Conservation (phyloP, 2,329 filamentous ascomycete genomes). For the Byssothecium circinans region DNA sequence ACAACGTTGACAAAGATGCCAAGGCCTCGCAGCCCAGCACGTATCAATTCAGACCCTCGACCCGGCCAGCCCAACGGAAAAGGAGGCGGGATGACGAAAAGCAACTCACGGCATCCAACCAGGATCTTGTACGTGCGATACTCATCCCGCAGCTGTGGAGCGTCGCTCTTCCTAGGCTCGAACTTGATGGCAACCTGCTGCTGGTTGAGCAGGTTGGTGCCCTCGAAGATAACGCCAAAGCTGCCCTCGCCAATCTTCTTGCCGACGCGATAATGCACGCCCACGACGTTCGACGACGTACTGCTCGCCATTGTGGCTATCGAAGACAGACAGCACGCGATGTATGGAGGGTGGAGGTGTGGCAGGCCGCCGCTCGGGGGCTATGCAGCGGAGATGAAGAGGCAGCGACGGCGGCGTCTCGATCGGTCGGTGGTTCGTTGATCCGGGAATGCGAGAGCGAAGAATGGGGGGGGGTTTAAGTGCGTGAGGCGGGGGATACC, state of each 20-base stretch:
- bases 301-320: conserved; percentile 73
- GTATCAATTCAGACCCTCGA: no score
- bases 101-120: conserved; percentile 91
- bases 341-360: conserved; percentile 2
- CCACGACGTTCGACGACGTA: conserved; percentile 93
- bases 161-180: conserved; percentile 98
- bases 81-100: conserved; percentile 16
- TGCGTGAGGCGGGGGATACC: not conserved
- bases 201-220: conserved; percentile 97
- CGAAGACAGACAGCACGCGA: conserved; percentile 2
- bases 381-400: conserved; percentile 8
- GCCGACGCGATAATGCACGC: conserved; percentile 96
- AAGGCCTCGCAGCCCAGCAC: not conserved
- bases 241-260: conserved; percentile 99
- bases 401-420: conserved; percentile 9
- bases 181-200: conserved; percentile 99
- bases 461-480: conserved; percentile 6
- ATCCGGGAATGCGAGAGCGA: conserved; percentile 3
- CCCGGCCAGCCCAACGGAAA: conserved; percentile 9
- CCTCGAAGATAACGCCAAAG: conserved; percentile 98
- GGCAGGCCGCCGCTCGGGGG: conserved; percentile 26
- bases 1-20: not conserved
- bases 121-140: conserved; percentile 99
- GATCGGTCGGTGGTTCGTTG: conserved; percentile 5
- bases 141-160: conserved; percentile 95